Conservation (phyloP, 192 early-diverging fungal species). For the Kickxella alabastrina region DNA sequence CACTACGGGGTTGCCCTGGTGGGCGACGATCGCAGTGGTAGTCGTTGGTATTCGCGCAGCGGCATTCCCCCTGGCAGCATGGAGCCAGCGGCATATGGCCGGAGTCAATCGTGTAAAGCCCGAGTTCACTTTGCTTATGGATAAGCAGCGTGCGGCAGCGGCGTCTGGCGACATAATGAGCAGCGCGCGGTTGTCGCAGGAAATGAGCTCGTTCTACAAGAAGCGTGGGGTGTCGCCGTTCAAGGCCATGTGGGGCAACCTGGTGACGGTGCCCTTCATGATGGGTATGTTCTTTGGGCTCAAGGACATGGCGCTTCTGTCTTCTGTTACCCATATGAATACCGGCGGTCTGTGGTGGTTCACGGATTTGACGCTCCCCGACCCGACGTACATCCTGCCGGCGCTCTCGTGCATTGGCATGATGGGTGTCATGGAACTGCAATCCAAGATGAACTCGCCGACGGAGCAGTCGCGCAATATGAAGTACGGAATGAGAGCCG, state of each 20-base stretch:
- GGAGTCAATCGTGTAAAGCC: conserved; percentile 72
- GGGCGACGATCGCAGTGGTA: conserved; percentile 73
- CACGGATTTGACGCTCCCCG: conserved; percentile 71
- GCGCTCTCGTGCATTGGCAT: conserved; percentile 64
- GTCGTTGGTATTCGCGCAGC: conserved; percentile 66
- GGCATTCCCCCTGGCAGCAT: conserved; percentile 70
- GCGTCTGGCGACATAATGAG: conserved; percentile 55
- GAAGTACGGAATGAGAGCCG: conserved; percentile 49
- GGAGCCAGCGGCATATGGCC: conserved; percentile 65
- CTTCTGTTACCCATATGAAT: conserved; percentile 70
- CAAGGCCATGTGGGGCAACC: conserved; percentile 56
- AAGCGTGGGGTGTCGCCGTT: conserved; percentile 62
- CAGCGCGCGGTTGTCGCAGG: conserved; percentile 50
- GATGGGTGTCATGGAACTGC: conserved; percentile 67
- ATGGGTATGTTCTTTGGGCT: conserved; percentile 82
- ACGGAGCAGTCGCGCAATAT: conserved; percentile 16
- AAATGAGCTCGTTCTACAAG: conserved; percentile 62
- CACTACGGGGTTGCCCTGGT: conserved; percentile 86
- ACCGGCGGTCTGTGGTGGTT: conserved; percentile 82
- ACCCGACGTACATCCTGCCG: conserved; percentile 83
- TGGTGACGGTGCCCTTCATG: conserved; percentile 78
- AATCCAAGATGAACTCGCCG: conserved; percentile 23
- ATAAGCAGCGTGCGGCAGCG: conserved; percentile 60
- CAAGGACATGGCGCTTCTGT: conserved; percentile 71
- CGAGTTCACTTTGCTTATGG: conserved; percentile 60